Conservation (phyloP, 179 eudicot genomes). For the Amaranthus tricolor region DNA sequence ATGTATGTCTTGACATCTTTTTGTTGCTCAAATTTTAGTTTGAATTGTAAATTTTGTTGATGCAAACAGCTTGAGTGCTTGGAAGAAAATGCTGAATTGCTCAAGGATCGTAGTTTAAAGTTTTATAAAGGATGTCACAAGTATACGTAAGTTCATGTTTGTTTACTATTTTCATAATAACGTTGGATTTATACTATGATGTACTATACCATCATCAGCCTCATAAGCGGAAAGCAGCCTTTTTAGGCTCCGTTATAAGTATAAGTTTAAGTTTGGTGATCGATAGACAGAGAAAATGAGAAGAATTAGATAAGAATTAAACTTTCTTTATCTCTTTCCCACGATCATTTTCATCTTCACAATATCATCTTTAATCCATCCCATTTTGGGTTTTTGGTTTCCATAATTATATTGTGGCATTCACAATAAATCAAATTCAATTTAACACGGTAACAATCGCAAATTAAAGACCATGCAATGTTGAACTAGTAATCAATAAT, state of each 20-base stretch:
- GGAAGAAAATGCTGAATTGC: conserved; percentile 73
- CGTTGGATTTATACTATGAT: neutral
- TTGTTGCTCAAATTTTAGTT: neutral
- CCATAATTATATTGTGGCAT: no score
- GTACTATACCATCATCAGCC: neutral
- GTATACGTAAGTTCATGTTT: conserved; percentile 63
- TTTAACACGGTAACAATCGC: no score
- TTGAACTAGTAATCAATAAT: no score
- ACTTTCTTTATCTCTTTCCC: neutral
- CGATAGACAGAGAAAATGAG: no score
- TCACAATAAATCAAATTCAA: no score
- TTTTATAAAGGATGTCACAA: conserved; percentile 88
- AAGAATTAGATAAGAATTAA: neutral
- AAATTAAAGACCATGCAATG: no score
- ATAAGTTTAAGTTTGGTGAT: neutral
- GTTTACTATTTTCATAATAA: neutral
- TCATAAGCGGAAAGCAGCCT: neutral
- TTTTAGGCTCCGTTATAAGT: neutral
- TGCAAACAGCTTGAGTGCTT: conserved; percentile 61
- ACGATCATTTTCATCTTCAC: no score
- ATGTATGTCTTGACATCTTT: no score
- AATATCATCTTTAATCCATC: no score
- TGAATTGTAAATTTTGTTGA: conserved; percentile 9
- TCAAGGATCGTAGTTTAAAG: conserved; percentile 74
- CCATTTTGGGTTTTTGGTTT: no score